Conservation (phyloP, 1,284 basidiomycete genomes). For the Ganoderma resinaceum region DNA sequence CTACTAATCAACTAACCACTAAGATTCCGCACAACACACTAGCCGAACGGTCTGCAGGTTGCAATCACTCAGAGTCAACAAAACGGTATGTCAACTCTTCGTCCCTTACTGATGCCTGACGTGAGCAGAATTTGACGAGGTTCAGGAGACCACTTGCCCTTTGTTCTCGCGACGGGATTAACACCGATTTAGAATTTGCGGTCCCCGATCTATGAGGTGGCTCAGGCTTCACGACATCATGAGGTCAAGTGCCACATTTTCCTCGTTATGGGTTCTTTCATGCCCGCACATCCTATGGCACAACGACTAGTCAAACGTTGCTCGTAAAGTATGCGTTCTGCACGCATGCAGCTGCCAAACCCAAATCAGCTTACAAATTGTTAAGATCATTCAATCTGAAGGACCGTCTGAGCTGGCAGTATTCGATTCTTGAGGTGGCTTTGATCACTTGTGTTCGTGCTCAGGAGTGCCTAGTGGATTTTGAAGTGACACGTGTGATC, state of each 20-base stretch:
- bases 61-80: no score
- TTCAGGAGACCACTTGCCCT: background rate
- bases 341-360: no score
- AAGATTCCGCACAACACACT: no score
- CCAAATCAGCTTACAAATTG: background rate
- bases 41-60: no score
- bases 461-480: background rate
- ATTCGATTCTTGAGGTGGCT: background rate
- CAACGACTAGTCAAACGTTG: background rate
- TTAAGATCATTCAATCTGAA: background rate
- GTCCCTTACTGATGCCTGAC: background rate
- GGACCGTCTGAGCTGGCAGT: background rate
- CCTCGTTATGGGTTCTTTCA: background rate
- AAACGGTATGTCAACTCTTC: background rate
- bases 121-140: background rate
- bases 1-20: no score
- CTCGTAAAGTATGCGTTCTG: background rate
- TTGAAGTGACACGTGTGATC: background rate
- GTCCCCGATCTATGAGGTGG: background rate
- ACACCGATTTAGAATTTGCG: background rate
- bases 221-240: background rate
- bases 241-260: background rate
- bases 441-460: background rate
- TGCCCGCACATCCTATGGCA: background rate
- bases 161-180: background rate